A percentile compares a stretch with the other conserved stretches of the same genome.
These are phyloP conservation scores for Fragilariopsis cylindrus DNA, from an alignment of 108 stramenopile genomes.

Conservation along the genomic window DNA sequence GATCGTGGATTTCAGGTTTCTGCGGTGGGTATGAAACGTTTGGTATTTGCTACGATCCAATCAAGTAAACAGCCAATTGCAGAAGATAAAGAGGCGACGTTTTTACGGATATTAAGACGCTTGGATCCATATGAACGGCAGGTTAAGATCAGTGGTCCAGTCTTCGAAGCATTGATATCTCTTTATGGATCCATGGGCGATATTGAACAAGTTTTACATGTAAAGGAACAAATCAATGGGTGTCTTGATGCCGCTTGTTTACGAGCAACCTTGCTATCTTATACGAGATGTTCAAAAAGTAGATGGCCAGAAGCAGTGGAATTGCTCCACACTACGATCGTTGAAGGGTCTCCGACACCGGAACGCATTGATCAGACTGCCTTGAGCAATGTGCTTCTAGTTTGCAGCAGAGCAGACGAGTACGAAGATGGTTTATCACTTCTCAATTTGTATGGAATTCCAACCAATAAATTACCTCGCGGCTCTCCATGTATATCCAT, in stretches of 20 bases:
- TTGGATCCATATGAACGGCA: conserved; percentile 15
- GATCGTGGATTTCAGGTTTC: conserved; percentile 9
- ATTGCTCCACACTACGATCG: conserved; percentile 58
- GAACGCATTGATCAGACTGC: conserved; percentile 50
- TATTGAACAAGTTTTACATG: conserved; percentile 42
- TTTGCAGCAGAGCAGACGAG: conserved; percentile 53
- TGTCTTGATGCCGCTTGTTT: conserved; percentile 54
- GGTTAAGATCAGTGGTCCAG: conserved; percentile 38
- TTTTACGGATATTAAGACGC: conserved; percentile 17
- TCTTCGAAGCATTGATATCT: conserved; percentile 54
- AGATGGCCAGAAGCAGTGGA: conserved; percentile 62
- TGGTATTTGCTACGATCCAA: conserved; percentile 9
- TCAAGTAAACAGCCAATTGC: background rate
- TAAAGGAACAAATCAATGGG: conserved; percentile 51
- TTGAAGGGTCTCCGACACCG: conserved; percentile 40
- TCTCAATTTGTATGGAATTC: conserved; percentile 55
- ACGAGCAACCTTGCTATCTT: conserved; percentile 62
- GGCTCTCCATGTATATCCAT: conserved; percentile 27
- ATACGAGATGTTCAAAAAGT: conserved; percentile 28
- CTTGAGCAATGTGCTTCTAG: conserved; percentile 46
- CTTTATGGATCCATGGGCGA: conserved; percentile 41
- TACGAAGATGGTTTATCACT: conserved; percentile 62
- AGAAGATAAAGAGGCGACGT: conserved; percentile 10
- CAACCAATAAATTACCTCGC: conserved; percentile 12
- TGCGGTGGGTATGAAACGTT: conserved; percentile 9